Evolutionary conservation across 208 protist species (phyloP), one percentile per base, ranked within the genome.

Genomic region (Trypanosoma caninum): DNA sequence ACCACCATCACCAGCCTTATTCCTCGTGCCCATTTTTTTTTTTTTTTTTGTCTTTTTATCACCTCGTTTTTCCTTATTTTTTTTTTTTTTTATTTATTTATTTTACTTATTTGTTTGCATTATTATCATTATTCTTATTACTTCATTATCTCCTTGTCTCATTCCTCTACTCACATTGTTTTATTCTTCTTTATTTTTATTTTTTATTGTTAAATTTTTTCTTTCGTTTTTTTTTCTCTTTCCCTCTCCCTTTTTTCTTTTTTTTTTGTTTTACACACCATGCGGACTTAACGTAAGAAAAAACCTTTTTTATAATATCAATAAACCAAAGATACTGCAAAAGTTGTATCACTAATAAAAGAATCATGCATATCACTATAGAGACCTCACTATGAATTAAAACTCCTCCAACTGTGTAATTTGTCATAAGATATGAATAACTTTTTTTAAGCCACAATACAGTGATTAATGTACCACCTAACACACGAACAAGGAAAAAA

Each of bases 261-360:
- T 18, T 55, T 30, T 40, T 42, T 18, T 9, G 34, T 13, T 46
- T 13, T 33, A 16, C 16, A 8, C 7, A 9, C 13, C 2, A 25
- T 0, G 11, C 4, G 11, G 30, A 0, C 2, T 23, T 8, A 33
- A 54, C 30, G 0, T 69, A 46, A 16, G 47, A 64, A 25, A 77
- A 16, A 2, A 65, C 74, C 11, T 57, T 57, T 65, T 79, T 85
- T 47, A 91, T 59, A 45, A 94, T 84, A 41, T 84, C 80, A 6
- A 52, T 60, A 54, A 91, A 87, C 84, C 87, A 94, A 20, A 85
- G 60, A 66, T 94, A 94, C 64, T 94, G 87, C 51, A 94, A 65
- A 20, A 74, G 9, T 59, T 91, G 84, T 10, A 94, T 45, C 1
- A 69, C 55, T 2, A 55, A 61, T 35, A 94, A 41, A 34, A 78